Evolutionary conservation across 2,329 filamentous ascomycete genomes (phyloP).

Genomic region (Fusarium sp.): DNA sequence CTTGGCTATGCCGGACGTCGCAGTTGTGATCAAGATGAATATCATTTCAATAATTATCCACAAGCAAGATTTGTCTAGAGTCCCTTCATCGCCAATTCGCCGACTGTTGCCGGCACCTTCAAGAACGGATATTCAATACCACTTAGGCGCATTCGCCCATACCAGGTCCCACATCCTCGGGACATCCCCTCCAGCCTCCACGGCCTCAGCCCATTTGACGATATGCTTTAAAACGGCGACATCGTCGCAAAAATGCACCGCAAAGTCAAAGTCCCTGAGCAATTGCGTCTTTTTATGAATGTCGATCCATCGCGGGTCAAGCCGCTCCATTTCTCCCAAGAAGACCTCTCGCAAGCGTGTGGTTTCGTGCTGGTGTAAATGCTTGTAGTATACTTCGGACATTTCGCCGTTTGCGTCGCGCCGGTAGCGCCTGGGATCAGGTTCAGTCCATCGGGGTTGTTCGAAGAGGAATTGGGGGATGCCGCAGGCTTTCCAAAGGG

Average conservation of each 20-base stretch:
- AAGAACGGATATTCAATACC: not conserved
- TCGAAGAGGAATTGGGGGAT: constrained; percentile 47
- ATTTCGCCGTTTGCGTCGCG: not conserved
- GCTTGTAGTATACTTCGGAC: constrained; percentile 47
- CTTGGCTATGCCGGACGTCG: not conserved
- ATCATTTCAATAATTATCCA: not conserved
- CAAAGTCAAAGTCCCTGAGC: constrained; percentile 18
- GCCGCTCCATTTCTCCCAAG: constrained; percentile 40
- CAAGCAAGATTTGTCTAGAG: not conserved
- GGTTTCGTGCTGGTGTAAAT: constrained; percentile 50
- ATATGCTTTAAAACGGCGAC: not conserved
- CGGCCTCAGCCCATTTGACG: not conserved
- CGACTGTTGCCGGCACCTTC: not conserved
- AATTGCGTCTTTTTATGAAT: constrained; percentile 3
- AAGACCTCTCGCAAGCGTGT: constrained; percentile 47
- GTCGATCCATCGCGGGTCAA: constrained; percentile 45
- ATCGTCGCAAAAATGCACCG: constrained; percentile 10
- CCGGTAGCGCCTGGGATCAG: constrained; percentile 36
- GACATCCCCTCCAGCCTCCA: not conserved
- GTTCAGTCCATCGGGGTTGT: not conserved
- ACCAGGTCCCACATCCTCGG: not conserved
- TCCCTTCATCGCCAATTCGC: rapidly evolving
- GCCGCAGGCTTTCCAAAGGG: constrained; percentile 48
- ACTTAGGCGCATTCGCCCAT: not conserved
- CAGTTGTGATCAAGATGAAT: not conserved